These are phyloP conservation scores for Solanum rostratum DNA, from an alignment of 257 asterid species.

Conservation along the genomic window DNA sequence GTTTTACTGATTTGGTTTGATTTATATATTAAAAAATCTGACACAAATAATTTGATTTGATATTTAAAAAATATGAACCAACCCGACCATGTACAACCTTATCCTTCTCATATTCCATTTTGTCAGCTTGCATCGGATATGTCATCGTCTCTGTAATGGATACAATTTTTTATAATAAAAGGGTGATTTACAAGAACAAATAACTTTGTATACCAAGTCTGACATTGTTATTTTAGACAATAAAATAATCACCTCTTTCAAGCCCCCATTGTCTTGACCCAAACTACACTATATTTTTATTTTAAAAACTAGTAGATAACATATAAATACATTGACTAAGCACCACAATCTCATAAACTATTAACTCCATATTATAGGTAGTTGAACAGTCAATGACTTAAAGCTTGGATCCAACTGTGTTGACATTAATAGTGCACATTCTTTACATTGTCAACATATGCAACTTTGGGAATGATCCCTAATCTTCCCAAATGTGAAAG, in stretches of 20 bases:
- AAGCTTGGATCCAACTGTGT: background rate
- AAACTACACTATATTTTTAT: background rate
- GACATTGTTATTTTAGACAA: rapidly evolving
- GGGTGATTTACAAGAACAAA: background rate
- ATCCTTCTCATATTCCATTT: too few species aligned
- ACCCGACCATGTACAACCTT: too few species aligned
- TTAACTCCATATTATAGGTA: background rate
- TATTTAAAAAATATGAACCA: too few species aligned
- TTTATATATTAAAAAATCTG: too few species aligned
- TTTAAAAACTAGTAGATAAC: background rate
- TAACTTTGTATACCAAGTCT: background rate
- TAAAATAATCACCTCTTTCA: background rate
- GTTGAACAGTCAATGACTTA: background rate
- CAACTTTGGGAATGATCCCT: background rate
- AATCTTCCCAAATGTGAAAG: background rate
- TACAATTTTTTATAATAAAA: background rate
- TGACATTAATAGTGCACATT: background rate
- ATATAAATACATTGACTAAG: too few species aligned
- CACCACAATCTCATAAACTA: background rate
- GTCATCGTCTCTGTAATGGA: background rate
- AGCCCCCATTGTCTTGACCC: background rate
- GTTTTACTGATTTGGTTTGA: too few species aligned
- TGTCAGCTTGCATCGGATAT: too few species aligned
- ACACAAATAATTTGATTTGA: too few species aligned
- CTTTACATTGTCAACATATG: background rate